Percentiles rank a stretch among this genome's conserved stretches.
phyloP scores from a whole-genome alignment of 169 alveolate species.

The Eimeria brunetti region DNA sequence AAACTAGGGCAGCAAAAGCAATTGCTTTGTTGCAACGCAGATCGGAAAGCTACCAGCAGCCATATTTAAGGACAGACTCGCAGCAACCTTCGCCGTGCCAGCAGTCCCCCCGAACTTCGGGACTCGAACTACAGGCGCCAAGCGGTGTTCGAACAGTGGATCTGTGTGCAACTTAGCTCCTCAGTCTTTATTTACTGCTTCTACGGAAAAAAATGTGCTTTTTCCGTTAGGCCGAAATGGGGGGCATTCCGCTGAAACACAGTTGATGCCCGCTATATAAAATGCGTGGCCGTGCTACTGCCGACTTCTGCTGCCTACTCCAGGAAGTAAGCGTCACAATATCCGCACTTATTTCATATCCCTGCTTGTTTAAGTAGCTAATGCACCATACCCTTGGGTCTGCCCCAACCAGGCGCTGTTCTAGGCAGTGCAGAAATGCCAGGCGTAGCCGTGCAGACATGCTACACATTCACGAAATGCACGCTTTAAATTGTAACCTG shows the following conservation, averaged over 20 bases:
- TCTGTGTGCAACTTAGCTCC: not conserved
- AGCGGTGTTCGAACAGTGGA: not conserved
- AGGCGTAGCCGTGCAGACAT: not conserved
- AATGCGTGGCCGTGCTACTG: not conserved
- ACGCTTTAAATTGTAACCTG: not conserved
- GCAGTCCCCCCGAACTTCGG: not conserved
- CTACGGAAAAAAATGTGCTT: not conserved
- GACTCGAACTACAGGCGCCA: too few species aligned
- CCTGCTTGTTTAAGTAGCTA: not conserved
- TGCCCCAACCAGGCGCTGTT: not conserved
- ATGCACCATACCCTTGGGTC: too few species aligned
- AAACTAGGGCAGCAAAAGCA: not conserved
- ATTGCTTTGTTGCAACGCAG: not conserved
- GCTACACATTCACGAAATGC: too few species aligned
- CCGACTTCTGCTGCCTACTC: not conserved
- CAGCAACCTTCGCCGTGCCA: not conserved
- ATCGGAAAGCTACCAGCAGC: not conserved
- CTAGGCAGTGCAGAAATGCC: not conserved
- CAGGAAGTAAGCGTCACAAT: not conserved
- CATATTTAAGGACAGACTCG: not conserved
- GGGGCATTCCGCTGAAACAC: not conserved
- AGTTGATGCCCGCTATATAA: not conserved
- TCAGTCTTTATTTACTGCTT: not conserved
- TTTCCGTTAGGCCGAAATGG: too few species aligned
- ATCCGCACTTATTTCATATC: not conserved